A percentile compares a stretch with the other conserved stretches of the same genome.
phyloP scores from a whole-genome alignment of 78 protist species.

The Cavenderia fasciculata region DNA sequence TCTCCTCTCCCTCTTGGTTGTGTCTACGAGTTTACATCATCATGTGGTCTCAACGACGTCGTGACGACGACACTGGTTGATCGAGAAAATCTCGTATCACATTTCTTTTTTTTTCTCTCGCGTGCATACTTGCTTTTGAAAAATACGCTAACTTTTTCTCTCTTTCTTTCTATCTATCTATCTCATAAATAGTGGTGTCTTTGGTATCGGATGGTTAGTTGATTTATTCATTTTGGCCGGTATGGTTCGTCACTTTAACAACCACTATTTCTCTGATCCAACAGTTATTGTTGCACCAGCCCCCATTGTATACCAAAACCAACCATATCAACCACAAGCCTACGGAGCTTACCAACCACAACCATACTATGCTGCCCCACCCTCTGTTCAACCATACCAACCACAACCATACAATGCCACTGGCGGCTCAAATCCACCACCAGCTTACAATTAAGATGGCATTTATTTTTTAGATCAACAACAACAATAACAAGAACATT shows the following conservation, averaged over 20 bases:
- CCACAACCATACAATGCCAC: conserved; percentile 44
- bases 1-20: too few relatives aligned
- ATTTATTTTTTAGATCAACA: too few relatives aligned
- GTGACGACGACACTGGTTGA: too few relatives aligned
- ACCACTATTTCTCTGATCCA: conserved; percentile 14
- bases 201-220: conserved; percentile 61
- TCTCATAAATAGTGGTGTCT: conserved; percentile 5
- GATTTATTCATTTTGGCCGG: conserved; percentile 18
- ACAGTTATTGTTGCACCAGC: conserved; percentile 58
- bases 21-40: too few relatives aligned
- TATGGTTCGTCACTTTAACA: conserved; percentile 36
- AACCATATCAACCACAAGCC: conserved; percentile 14
- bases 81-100: too few relatives aligned
- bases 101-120: too few relatives aligned
- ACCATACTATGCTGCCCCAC: conserved; percentile 64
- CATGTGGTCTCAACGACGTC: too few relatives aligned
- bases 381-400: conserved; percentile 29
- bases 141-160: too few relatives aligned
- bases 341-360: conserved; percentile 65
- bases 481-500: background rate
- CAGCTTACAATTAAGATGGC: background rate
- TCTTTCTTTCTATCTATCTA: background rate
- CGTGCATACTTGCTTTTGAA: too few relatives aligned
- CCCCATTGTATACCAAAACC: conserved; percentile 50
- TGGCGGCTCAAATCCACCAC: background rate